These are phyloP conservation scores for Quercus mongolica DNA, from an alignment of 306 rosid genomes.

Conservation along the genomic window DNA sequence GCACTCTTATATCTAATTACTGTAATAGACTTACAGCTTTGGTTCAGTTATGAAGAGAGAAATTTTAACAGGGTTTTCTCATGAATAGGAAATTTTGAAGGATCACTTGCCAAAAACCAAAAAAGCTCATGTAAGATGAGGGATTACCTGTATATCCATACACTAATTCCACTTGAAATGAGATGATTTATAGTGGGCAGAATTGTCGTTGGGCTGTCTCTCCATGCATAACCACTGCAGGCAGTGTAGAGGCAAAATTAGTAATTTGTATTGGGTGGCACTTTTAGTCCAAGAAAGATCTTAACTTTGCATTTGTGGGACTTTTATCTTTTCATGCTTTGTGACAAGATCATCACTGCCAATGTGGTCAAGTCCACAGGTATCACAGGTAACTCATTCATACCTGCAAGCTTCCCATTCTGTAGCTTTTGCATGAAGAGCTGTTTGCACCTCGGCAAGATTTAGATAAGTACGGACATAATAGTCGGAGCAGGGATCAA, in stretches of 20 bases:
- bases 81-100: background rate
- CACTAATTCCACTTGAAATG: conserved; percentile 30
- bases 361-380: no score
- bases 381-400: background rate
- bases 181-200: conserved; percentile 26
- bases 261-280: background rate
- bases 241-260: background rate
- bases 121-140: background rate
- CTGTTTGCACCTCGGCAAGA: conserved; percentile 49
- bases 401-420: conserved; percentile 56
- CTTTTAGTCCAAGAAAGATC: background rate
- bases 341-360: no score
- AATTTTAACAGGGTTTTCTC: background rate
- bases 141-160: conserved; percentile 25
- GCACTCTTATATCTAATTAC: no score
- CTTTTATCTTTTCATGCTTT: no score
- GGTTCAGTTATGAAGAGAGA: background rate
- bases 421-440: conserved; percentile 43
- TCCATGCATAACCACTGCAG: conserved; percentile 37
- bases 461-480: conserved; percentile 45
- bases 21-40: background rate
- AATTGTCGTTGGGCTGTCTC: conserved; percentile 32
- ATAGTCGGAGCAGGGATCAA: conserved; percentile 53
- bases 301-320: background rate
- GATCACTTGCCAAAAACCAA: background rate